Percentiles rank a stretch among this genome's conserved stretches.
phyloP scores from a whole-genome alignment of 1,284 basidiomycete species.

The Macrocystidia cucumis region DNA sequence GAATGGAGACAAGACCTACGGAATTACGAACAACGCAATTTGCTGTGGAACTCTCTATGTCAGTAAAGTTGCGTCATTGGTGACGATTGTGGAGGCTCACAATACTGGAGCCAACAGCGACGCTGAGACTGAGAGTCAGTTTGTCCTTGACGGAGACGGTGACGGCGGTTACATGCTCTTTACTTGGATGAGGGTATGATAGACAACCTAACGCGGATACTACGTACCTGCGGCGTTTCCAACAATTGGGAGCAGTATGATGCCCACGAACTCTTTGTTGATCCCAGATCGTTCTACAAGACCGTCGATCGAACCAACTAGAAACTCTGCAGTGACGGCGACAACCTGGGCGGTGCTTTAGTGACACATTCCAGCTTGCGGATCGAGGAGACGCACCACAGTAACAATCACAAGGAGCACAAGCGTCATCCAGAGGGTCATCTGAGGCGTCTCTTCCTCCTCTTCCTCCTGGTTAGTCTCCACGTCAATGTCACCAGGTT shows the following conservation, averaged over 20 bases:
- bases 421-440: slow-evolving; percentile 47
- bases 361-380: neutral
- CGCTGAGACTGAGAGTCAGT: slow-evolving; percentile 65
- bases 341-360: slow-evolving; percentile 39
- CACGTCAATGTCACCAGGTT: slow-evolving; percentile 1
- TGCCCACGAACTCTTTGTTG: slow-evolving; percentile 73
- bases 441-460: slow-evolving; percentile 46
- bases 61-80: neutral
- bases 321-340: slow-evolving; percentile 80
- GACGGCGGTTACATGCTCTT: slow-evolving; percentile 83
- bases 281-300: slow-evolving; percentile 43
- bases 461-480: slow-evolving; percentile 22
- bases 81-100: slow-evolving; percentile 36
- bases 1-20: slow-evolving; percentile 30
- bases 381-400: slow-evolving; percentile 37
- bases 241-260: slow-evolving; percentile 85
- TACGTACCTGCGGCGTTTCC: slow-evolving; percentile 72
- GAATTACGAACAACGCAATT: slow-evolving; percentile 86
- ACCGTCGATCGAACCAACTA: slow-evolving; percentile 73
- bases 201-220: slow-evolving; percentile 7
- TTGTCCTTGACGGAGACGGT: slow-evolving; percentile 83
- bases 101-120: slow-evolving; percentile 88
- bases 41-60: slow-evolving; percentile 39
- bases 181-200: slow-evolving; percentile 1
- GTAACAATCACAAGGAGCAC: slow-evolving; percentile 53